Evolutionary conservation across 805 yeast genomes (phyloP).

Genomic region (Candida methanosorbosa): DNA sequence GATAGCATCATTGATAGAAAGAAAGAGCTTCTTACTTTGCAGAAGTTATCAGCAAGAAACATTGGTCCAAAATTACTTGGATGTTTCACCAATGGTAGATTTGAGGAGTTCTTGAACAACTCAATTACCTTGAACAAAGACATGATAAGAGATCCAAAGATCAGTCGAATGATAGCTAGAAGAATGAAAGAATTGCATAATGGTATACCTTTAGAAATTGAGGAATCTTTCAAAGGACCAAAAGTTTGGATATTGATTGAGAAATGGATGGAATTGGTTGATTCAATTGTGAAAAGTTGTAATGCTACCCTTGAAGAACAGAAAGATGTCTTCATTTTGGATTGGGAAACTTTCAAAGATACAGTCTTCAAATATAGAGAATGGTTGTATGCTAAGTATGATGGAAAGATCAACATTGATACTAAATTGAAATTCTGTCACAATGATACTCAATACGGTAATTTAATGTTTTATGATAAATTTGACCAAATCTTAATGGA

Average conservation of each 20-base stretch:
- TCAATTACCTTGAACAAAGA: slow-evolving; percentile 68
- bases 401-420: slow-evolving; percentile 28
- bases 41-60: slow-evolving; percentile 62
- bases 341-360: slow-evolving; percentile 41
- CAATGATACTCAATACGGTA: slow-evolving; percentile 96
- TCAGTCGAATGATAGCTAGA: slow-evolving; percentile 80
- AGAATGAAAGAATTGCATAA: slow-evolving; percentile 93
- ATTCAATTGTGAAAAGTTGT: slow-evolving; percentile 26
- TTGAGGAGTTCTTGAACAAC: slow-evolving; percentile 85
- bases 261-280: slow-evolving; percentile 58
- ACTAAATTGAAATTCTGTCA: slow-evolving; percentile 74
- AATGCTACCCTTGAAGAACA: slow-evolving; percentile 27
- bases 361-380: slow-evolving; percentile 43
- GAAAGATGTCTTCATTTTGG: slow-evolving; percentile 31
- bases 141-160: slow-evolving; percentile 67
- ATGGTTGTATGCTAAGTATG: slow-evolving; percentile 53
- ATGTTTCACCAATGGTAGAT: slow-evolving; percentile 84
- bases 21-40: slow-evolving; percentile 62
- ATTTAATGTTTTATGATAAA: slow-evolving; percentile 50
- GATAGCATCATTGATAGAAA: slow-evolving; percentile 82
- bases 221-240: slow-evolving; percentile 56
- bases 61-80: slow-evolving; percentile 90
- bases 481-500: slow-evolving; percentile 16
- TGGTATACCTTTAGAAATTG: slow-evolving; percentile 56
- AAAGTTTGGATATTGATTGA: slow-evolving; percentile 58